Conservation (phyloP, 139 green algal genomes). For the Penium margaritaceum region DNA sequence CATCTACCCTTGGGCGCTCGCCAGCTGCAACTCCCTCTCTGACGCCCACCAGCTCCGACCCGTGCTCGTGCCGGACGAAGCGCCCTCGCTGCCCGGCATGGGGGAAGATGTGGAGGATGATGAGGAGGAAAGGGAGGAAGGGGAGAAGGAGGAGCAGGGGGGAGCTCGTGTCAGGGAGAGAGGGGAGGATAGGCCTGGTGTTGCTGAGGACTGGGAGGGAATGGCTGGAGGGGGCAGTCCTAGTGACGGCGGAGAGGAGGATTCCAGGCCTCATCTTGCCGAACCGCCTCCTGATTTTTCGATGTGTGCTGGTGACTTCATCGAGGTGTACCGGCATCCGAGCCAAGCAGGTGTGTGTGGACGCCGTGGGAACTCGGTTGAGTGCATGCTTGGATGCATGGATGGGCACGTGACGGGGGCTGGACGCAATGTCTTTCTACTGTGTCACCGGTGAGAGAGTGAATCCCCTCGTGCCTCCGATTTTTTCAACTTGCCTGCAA, state of each 20-base stretch:
- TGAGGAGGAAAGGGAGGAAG: no score
- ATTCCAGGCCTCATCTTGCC: no score
- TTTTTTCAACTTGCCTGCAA: no score
- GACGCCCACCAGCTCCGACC: constrained; percentile 67
- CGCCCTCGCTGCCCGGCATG: constrained; percentile 21
- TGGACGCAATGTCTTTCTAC: not conserved
- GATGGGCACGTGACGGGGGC: not conserved
- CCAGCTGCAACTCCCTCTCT: constrained; percentile 62
- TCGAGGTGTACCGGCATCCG: constrained; percentile 72
- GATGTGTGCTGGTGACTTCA: constrained; percentile 95
- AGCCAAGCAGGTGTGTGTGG: constrained; percentile 27
- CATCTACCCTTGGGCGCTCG: constrained; percentile 71
- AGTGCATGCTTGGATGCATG: not conserved
- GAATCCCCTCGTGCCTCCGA: no score
- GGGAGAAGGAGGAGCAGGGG: no score
- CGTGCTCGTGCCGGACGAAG: constrained; percentile 50
- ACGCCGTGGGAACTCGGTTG: not conserved
- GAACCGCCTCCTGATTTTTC: no score
- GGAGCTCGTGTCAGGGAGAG: no score
- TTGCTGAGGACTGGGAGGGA: no score
- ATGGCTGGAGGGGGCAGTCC: no score
- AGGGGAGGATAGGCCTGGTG: no score
- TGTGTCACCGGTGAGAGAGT: not conserved
- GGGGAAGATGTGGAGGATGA: no score
- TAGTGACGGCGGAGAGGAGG: no score